These are phyloP conservation scores for Aureobasidium sp. DNA, from an alignment of 2,329 filamentous ascomycete species.

Conservation along the genomic window DNA sequence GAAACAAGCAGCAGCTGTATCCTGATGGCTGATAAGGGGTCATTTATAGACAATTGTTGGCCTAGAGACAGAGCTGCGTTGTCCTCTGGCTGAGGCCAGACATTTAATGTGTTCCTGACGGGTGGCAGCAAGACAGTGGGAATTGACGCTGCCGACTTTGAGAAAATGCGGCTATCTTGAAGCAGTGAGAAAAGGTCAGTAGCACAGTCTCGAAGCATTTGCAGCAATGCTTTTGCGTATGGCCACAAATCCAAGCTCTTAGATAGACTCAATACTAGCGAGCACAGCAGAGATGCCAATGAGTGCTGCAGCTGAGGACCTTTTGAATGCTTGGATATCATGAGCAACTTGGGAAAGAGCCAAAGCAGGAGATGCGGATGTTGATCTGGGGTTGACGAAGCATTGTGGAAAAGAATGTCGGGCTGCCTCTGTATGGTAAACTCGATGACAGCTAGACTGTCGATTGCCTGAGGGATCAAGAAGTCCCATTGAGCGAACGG, in stretches of 20 bases:
- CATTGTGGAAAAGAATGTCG: slow-evolving; percentile 49
- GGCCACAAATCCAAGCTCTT: slow-evolving; percentile 31
- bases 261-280: slow-evolving; percentile 32
- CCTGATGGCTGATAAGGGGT: neutral
- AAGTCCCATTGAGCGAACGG: slow-evolving; percentile 55
- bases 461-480: slow-evolving; percentile 54
- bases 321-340: slow-evolving; percentile 38
- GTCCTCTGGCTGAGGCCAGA: slow-evolving; percentile 34
- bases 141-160: neutral
- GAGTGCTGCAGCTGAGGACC: slow-evolving; percentile 36
- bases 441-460: slow-evolving; percentile 71
- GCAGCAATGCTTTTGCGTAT: slow-evolving; percentile 27
- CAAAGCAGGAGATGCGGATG: slow-evolving; percentile 46
- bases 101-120: slow-evolving; percentile 31
- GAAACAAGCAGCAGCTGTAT: slow-evolving; percentile 8
- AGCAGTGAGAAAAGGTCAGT: slow-evolving; percentile 27
- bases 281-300: slow-evolving; percentile 30
- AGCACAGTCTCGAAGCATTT: slow-evolving; percentile 35
- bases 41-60: slow-evolving; percentile 26
- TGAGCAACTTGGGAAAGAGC: slow-evolving; percentile 48
- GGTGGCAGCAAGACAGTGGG: slow-evolving; percentile 31
- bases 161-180: neutral
- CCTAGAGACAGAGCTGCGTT: slow-evolving; percentile 36
- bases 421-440: slow-evolving; percentile 71
- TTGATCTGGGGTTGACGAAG: slow-evolving; percentile 4